Base-by-base conservation (phyloP, 805 yeast species). In the Scheffersomyces spartinae region DNA sequence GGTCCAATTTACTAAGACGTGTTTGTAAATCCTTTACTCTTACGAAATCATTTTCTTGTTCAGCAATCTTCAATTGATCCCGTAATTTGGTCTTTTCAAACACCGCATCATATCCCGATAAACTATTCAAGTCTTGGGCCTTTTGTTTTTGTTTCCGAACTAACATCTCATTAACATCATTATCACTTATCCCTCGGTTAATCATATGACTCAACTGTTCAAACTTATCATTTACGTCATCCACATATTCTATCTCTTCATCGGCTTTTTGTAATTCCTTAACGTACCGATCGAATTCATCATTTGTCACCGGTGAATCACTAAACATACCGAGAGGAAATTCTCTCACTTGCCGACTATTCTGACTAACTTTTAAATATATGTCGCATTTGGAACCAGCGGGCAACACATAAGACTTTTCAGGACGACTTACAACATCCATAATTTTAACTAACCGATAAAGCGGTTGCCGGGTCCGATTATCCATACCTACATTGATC, bases 381-480 rank as follows among this genome's bases (percentile, higher is more conserved):
- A 64, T 48, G 34, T 67, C 69, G 30, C 66, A 61, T 33, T 59
- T 61, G 28, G 50, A 55, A 14, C 52, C 59, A 10, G 57, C 49
- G n/a, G n/a, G n/a, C 22, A 70, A 37, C 18, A 47, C 47, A 39
- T 70, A 70, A 7, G 58, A 53, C 29, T 52, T 59, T 18, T 49
- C 51, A 3, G 64, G 63, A 8, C 35, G 40, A 24, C 57, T 52
- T 14, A 66, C 68, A 6, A 80, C 69, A 28, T 70, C 77, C 37
- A 75, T 79, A 22, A 91, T 73, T 44, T 71, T 77, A 25, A 88
- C 94, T 71, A 88, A 68, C 40, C 96, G 68, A 52, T 91, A 88
- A 27, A 71, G 68, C 7, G 77, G 68, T 41, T 62, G 59, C 16
- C 77, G 71, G 8, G 74, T 68, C 23, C 72, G 64, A 29, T 64